These are phyloP conservation scores for Mycena olivaceomarginata DNA, from an alignment of 768 basidiomycete species.

Conservation along the genomic window DNA sequence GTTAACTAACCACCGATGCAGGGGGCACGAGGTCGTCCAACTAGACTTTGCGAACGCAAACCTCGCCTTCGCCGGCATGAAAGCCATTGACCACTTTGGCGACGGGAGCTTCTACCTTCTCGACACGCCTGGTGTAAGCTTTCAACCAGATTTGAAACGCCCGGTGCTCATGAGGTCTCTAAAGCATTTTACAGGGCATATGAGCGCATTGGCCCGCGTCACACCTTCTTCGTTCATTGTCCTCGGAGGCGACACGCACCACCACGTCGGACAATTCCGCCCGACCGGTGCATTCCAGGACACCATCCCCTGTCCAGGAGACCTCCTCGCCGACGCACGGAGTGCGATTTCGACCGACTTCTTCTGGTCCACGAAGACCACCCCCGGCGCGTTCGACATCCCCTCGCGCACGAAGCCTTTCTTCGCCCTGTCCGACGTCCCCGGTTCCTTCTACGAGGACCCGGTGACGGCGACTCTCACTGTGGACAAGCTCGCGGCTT, in stretches of 20 bases:
- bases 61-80: constrained; percentile 31
- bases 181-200: constrained; percentile 42
- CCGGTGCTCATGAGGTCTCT: not conserved
- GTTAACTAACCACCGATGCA: not conserved
- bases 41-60: constrained; percentile 26
- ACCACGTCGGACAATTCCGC: constrained; percentile 43
- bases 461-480: constrained; percentile 18
- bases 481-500: constrained; percentile 31
- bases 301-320: constrained; percentile 39
- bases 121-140: constrained; percentile 40
- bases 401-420: constrained; percentile 35
- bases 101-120: constrained; percentile 43
- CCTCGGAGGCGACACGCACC: constrained; percentile 43
- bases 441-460: constrained; percentile 38
- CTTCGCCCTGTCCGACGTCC: constrained; percentile 30
- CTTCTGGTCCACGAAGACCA: constrained; percentile 29
- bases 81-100: constrained; percentile 35
- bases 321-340: constrained; percentile 30
- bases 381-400: constrained; percentile 33
- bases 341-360: constrained; percentile 33
- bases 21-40: constrained; percentile 24
- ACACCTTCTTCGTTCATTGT: constrained; percentile 41
- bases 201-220: constrained; percentile 41
- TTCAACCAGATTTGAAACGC: not conserved
- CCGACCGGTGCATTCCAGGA: constrained; percentile 30